Evolutionary conservation across 140 eudicot genomes (phyloP).

Genomic region (Stevia rebaudiana): DNA sequence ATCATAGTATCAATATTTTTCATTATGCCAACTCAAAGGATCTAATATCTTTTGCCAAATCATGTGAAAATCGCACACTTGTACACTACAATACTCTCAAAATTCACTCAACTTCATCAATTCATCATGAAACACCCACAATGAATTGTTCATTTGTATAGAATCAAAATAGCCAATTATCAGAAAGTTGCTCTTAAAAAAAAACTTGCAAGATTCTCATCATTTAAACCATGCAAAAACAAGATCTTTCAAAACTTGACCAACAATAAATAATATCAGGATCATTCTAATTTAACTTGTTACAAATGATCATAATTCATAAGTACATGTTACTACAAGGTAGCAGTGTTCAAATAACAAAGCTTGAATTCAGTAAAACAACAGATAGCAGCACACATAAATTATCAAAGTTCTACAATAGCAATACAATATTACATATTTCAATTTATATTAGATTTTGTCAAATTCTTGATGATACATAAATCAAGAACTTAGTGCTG

Average conservation of each 20-base stretch:
- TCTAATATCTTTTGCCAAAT: too few relatives aligned
- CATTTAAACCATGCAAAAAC: neutral
- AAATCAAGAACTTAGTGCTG: constrained; percentile 41
- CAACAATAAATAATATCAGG: neutral
- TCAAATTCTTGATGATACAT: constrained; percentile 13
- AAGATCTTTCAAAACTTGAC: neutral
- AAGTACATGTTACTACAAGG: constrained; percentile 18
- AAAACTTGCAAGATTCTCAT: neutral
- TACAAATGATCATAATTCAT: constrained; percentile 7
- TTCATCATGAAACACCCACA: too few relatives aligned
- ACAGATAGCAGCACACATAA: constrained; percentile 7
- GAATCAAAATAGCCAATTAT: neutral
- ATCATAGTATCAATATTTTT: too few relatives aligned
- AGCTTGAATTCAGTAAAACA: constrained; percentile 23
- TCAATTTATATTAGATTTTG: constrained; percentile 10
- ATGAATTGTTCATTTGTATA: neutral
- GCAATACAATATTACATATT: constrained; percentile 24
- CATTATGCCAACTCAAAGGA: too few relatives aligned
- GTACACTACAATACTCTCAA: too few relatives aligned
- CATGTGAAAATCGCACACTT: too few relatives aligned
- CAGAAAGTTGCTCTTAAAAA: neutral
- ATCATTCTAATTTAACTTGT: neutral
- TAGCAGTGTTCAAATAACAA: constrained; percentile 21
- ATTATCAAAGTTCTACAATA: constrained; percentile 5
- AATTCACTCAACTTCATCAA: too few relatives aligned